Evolutionary conservation across 2,329 filamentous ascomycete species (phyloP), one percentile per base, ranked within the genome.

Genomic region (Endoconidiophora laricicola): DNA sequence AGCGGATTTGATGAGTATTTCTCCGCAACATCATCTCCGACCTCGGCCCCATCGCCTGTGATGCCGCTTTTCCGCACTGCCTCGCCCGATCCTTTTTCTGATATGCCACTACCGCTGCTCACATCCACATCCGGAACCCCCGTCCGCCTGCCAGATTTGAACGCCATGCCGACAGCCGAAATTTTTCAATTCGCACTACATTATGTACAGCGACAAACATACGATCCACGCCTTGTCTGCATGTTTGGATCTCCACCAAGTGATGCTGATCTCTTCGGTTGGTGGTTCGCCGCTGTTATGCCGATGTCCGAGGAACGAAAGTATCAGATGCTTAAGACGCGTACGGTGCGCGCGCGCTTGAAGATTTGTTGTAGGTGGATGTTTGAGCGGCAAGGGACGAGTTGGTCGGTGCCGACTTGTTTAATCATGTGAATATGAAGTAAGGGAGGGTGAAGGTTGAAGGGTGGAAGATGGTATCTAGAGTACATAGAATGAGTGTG

Each of bases 291-390:
- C 7, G 85, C 78, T 59, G 79, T 91, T 18, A 64, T 94, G 10
- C 86, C 86, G 0, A 78, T 91, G 37, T 73, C 75, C 12, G 83
- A 91, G 23, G 68, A 78, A 24, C 82, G 91, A 58, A 93, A 90
- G 61, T 93, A 94, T 57, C 70, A 74, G 10, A 66, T 95, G 18
- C 65, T 95, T 12, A 70, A 71, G 10, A 83, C 81, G 4, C 79
- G 72, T 2, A 90, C 83, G 56, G 86, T 94, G 3, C 72, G 88
- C 53, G 79, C 87, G 59, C 71, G 88, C 51, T 64, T 94, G 50
- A 93, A 94, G 67, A 81, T 94, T 46, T 86, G 84, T 54, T 84
- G 81, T 46, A 67, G 67, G 39, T 94, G 87, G 87, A 81, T 90
- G 54, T 66, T 75, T 52, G 74, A 81, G 59, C 79, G 86, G 64